These are phyloP conservation scores for Lablab purpureus DNA, from an alignment of 306 rosid genomes.

Conservation along the genomic window DNA sequence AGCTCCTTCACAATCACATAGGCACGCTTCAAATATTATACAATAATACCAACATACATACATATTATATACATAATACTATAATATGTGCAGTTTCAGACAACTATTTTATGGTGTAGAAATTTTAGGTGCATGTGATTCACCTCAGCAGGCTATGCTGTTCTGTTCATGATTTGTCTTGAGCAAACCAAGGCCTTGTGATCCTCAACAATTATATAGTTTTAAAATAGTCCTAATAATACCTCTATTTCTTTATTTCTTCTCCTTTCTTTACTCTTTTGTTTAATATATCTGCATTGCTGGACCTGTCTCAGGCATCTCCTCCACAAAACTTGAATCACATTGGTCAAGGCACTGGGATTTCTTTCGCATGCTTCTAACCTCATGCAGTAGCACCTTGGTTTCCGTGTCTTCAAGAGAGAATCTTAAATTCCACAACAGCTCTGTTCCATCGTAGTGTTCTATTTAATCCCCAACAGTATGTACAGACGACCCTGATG, in stretches of 20 bases:
- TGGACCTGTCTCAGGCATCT: conserved; percentile 81
- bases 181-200: conserved; percentile 61
- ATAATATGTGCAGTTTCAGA: conserved; percentile 44
- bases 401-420: conserved; percentile 62
- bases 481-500: conserved; percentile 60
- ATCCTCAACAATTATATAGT: conserved; percentile 59
- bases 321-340: conserved; percentile 83
- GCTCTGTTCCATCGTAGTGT: conserved; percentile 37
- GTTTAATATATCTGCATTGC: conserved; percentile 65
- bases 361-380: conserved; percentile 90
- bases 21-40: conserved; percentile 55
- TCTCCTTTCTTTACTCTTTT: conserved; percentile 38
- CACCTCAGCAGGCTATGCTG: conserved; percentile 66
- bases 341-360: conserved; percentile 90
- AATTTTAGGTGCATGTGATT: conserved; percentile 86
- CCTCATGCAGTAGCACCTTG: conserved; percentile 68
- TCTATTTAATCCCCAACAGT: conserved; percentile 47
- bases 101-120: conserved; percentile 50
- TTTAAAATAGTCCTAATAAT: conserved; percentile 34
- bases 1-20: conserved; percentile 36
- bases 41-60: neutral
- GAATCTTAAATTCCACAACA: conserved; percentile 66
- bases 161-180: conserved; percentile 69
- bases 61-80: neutral
- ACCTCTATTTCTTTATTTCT: conserved; percentile 36